A percentile compares a stretch with the other conserved stretches of the same genome.
phyloP scores from a whole-genome alignment of 2,329 filamentous ascomycete species.

The Colletotrichum sp. region DNA sequence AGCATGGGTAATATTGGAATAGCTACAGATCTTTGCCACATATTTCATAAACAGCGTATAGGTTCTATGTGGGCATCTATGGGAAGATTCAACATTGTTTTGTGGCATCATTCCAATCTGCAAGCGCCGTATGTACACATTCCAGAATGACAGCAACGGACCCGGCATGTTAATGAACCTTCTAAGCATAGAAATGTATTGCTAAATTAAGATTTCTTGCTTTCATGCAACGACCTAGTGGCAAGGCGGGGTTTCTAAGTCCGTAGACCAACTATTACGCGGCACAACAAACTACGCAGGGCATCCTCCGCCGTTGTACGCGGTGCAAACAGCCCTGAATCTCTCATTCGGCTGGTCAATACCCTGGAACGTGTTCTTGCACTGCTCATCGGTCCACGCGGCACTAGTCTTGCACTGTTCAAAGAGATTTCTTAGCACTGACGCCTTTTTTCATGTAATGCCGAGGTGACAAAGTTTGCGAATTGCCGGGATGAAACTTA shows the following conservation, averaged over 20 bases:
- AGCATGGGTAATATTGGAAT: accelerated
- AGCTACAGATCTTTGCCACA: background rate
- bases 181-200: background rate
- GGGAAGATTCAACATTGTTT: background rate
- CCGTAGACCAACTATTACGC: background rate
- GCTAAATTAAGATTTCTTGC: background rate
- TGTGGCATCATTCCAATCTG: background rate
- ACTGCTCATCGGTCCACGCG: background rate
- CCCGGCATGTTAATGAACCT: background rate
- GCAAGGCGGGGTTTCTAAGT: background rate
- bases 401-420: background rate
- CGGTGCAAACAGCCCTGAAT: background rate
- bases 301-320: background rate
- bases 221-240: background rate
- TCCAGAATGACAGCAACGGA: background rate
- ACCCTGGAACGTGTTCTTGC: background rate
- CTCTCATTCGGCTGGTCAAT: background rate
- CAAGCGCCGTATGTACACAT: background rate
- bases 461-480: accelerated
- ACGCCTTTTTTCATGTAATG: background rate
- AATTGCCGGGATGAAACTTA: background rate
- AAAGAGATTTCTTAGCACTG: background rate
- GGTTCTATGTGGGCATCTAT: too few relatives aligned
- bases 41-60: too few relatives aligned
- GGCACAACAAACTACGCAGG: background rate